Evolutionary conservation across 2,329 filamentous ascomycete genomes (phyloP), one percentile per base, ranked within the genome.

Genomic region (Trematosphaeria pertusa): DNA sequence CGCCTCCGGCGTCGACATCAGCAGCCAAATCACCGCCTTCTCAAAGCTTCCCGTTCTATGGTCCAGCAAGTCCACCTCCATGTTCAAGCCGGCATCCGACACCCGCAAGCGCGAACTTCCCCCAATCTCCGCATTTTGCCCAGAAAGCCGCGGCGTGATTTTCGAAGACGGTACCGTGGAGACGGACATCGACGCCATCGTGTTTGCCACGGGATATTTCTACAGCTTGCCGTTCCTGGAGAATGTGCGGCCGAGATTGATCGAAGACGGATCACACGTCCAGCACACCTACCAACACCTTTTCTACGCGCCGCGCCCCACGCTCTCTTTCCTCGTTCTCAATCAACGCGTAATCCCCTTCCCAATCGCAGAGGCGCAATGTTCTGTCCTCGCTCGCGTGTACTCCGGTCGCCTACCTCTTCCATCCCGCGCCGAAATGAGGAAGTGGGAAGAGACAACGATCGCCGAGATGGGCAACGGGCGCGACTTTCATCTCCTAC

Each of bases 141-240:
- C 88, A 0, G 71, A 79, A 3, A 73, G 81, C 40, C 79, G 84
- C 52, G 85, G 81, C 3, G 79, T 94, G 2, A 76, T 80, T 22
- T 89, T 95, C 53, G 77, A 79, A 31, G 80, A 90, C 60, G 87
- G 87, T 2, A 77, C 77, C 0, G 64, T 87, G 8, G 88, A 91
- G 62, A 73, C 74, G 3, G 75, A 85, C 24, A 72, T 97, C 45
- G 92, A 97, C 62, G 81, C 84, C 1, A 75, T 97, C 5, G 68
- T 97, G 20, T 97, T 93, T 71, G 92, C 89, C 68, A 97, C 93
- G 0, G 93, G 93, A 0, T 97, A 95, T 62, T 82, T 96, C 46
- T 96, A 89, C 72, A 86, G 87, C 4, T 88, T 88, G 47, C 91
- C 91, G 0, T 97, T 96, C 63, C 67, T 86, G 0, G 59, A 79